Evolutionary conservation across 371 early-diverging fungal species (phyloP), one percentile per base, ranked within the genome.

Genomic region (Batkoa obscura): DNA sequence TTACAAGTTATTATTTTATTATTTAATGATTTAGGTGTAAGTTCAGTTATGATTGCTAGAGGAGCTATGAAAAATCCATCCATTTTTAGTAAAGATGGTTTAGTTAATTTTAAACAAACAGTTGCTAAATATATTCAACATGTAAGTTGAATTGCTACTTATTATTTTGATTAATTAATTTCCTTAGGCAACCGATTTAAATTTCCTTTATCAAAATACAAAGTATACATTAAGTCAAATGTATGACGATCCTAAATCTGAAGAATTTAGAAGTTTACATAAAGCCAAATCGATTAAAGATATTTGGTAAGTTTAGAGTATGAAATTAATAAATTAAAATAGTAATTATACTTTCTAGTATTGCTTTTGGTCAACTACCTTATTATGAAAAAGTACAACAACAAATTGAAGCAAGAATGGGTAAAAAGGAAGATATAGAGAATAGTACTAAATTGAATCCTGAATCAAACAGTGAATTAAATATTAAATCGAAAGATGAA

Each of bases 181-280:
- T n/a, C n/a, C n/a, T n/a, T n/a, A n/a, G n/a, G n/a, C n/a, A n/a
- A n/a, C n/a, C n/a, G n/a, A n/a, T n/a, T n/a, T n/a, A n/a, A n/a
- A n/a, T n/a, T n/a, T n/a, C n/a, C n/a, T n/a, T 3, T 87, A 72
- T 62, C 69, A 79, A 51, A 93, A 90, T 69, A 77, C 85, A 45
- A 95, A 95, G 67, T 95, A 93, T 68, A 78, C 80, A 1, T 59
- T 91, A 23, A 66, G 90, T 71, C 81, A 87, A 54, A 91, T 93
- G 86, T 74, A 78, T 58, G 74, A 72, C 1, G 73, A 80, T 3
- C 47, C 58, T 3, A 58, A 58, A 50, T 51, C 43, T 2, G 43
- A 39, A 2, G 52, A 37, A 8, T 58, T 35, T 35, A n/a, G 31
- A 31, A 8, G 37, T 2, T 30, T 56, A 2, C 45, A 43, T 5